phyloP scores from a whole-genome alignment of 768 basidiomycete genomes.

The Lactarius sanguifluus region DNA sequence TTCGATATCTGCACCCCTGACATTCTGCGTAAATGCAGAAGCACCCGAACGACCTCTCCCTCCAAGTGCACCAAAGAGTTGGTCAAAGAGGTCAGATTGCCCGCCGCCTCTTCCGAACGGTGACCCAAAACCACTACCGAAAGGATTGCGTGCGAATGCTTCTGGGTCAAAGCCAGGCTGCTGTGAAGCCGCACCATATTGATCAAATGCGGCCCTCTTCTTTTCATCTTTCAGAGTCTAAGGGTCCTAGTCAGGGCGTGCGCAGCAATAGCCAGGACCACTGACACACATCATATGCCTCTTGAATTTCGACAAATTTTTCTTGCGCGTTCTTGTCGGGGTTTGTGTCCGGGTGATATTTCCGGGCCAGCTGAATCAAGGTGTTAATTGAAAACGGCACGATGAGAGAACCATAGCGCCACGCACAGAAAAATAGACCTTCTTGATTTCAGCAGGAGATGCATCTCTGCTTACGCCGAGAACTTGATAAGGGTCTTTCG shows the following conservation, averaged over 20 bases:
- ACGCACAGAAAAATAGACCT: conserved; percentile 90
- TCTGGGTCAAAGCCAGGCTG: conserved; percentile 94
- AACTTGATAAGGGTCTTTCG: conserved; percentile 89
- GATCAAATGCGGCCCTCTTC: conserved; percentile 88
- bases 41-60: conserved; percentile 45
- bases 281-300: conserved; percentile 86
- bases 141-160: conserved; percentile 51
- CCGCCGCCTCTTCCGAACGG: conserved; percentile 52
- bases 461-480: conserved; percentile 87
- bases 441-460: conserved; percentile 88
- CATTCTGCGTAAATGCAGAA: conserved; percentile 44
- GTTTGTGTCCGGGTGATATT: conserved; percentile 98
- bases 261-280: conserved; percentile 14
- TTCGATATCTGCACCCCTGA: conserved; percentile 81
- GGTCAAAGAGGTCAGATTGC: conserved; percentile 73
- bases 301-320: conserved; percentile 95
- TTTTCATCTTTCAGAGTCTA: conserved; percentile 93
- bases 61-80: conserved; percentile 75
- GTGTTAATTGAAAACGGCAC: conserved; percentile 28
- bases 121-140: conserved; percentile 46
- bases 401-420: conserved; percentile 17
- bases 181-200: conserved; percentile 89
- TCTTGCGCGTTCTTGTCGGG: conserved; percentile 87
- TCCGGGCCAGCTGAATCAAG: conserved; percentile 81
- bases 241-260: conserved; percentile 16